Base-by-base conservation (phyloP, 192 early-diverging fungal genomes). In the Coemansia sp. region DNA sequence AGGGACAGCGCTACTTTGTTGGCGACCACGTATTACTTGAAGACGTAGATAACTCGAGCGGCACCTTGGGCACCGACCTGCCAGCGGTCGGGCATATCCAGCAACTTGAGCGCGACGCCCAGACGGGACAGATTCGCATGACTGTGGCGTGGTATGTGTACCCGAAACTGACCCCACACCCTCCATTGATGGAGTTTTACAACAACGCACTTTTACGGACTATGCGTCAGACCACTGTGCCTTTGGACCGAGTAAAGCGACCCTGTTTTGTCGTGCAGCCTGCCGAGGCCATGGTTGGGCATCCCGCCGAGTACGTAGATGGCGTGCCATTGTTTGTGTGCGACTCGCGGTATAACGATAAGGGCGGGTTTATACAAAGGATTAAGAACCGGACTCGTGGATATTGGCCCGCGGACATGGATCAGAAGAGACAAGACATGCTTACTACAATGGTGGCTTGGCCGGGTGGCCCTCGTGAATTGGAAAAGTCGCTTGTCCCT, bases 21-120 rank as follows among this genome's bases (percentile, higher is more conserved):
- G 83, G 83, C 44, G 81, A 83, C 81, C 81, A 83, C 18, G 76
- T 69, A 31, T 24, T 72, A 15, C 55, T 83, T 24, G 62, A 76
- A 2, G 81, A 83, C 71, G n/a, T 44, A 0, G 78, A 74, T 0
- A 77, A 80, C 46, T 41, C 53, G 46, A 76, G 77, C 64, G 74
- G 77, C 27, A 71, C 71, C 9, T 24, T 38, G 47, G 82, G 64
- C 27, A 80, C 75, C 1, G 49, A 39, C 34, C 64, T 72, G 10
- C 53, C 63, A 3, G 65, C 77, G 24, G 62, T 84, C 3, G 78
- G 64, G 5, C 76, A 76, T 18, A 79, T 79, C 62, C 77, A 80
- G 43, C 49, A 46, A n/a, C 64, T 80, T 62, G 71, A 79, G 40
- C 67, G 41, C 1, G 53, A 58, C 20, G 15, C 44, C 29, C 52